phyloP scores from a whole-genome alignment of 495 filamentous ascomycete genomes.

The Ascobolus immersus region DNA sequence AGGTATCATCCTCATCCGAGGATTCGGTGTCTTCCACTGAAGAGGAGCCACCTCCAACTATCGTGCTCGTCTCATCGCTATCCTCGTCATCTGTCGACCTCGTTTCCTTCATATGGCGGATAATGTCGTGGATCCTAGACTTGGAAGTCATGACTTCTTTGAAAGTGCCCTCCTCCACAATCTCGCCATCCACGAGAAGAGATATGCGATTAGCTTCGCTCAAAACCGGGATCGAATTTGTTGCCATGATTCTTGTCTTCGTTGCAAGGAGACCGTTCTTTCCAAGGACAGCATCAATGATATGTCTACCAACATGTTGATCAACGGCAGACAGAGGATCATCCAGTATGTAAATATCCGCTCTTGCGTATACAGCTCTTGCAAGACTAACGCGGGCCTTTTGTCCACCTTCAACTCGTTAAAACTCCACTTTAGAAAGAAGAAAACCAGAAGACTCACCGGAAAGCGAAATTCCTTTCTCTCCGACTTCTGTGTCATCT shows the following conservation, averaged over 20 bases:
- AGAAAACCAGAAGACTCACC: no score
- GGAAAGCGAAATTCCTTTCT: slow-evolving; percentile 88
- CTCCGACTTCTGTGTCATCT: slow-evolving; percentile 87
- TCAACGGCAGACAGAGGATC: slow-evolving; percentile 90
- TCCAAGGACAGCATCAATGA: slow-evolving; percentile 84
- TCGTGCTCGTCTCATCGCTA: slow-evolving; percentile 33
- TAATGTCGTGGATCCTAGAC: slow-evolving; percentile 62
- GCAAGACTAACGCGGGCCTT: slow-evolving; percentile 90
- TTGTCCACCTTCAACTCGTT: no score
- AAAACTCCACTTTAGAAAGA: no score
- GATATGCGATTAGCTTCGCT: slow-evolving; percentile 67
- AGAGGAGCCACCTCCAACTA: slow-evolving; percentile 24
- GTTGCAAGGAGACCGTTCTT: slow-evolving; percentile 51
- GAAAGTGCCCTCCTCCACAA: slow-evolving; percentile 72
- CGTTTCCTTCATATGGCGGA: slow-evolving; percentile 34
- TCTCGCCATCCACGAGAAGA: slow-evolving; percentile 54
- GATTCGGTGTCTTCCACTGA: slow-evolving; percentile 20
- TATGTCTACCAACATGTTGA: slow-evolving; percentile 83
- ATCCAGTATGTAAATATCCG: slow-evolving; percentile 90
- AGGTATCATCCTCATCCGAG: slow-evolving; percentile 23
- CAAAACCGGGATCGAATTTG: slow-evolving; percentile 84
- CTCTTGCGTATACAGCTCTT: slow-evolving; percentile 82
- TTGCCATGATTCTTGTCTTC: slow-evolving; percentile 84
- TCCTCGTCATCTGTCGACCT: slow-evolving; percentile 37
- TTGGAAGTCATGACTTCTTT: slow-evolving; percentile 80